Conservation (phyloP, 2,329 filamentous ascomycete genomes). For the Juglanconis oblonga region DNA sequence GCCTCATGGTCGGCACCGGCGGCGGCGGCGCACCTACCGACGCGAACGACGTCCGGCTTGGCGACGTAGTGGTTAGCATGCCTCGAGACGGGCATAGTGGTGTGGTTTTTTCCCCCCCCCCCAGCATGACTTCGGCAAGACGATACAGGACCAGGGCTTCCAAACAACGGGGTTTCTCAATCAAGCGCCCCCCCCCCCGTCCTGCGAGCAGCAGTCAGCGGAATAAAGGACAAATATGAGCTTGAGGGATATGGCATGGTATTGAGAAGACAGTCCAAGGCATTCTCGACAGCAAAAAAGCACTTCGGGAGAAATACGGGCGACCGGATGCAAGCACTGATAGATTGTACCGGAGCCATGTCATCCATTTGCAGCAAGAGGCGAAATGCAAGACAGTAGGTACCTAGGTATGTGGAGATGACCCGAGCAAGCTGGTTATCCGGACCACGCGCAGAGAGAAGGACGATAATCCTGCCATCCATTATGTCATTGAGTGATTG, state of each 20-base stretch:
- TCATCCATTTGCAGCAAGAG: not conserved
- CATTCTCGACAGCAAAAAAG: not conserved
- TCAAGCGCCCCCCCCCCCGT: no score
- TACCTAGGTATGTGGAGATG: not conserved
- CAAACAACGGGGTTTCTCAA: no score
- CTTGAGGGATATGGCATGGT: not conserved
- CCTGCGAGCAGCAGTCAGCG: no score
- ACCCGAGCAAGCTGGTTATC: not conserved
- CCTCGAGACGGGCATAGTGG: slow-evolving; percentile 20
- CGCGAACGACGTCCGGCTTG: slow-evolving; percentile 34
- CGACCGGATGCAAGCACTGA: not conserved
- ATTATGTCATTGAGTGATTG: slow-evolving; percentile 36
- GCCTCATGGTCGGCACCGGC: slow-evolving; percentile 32
- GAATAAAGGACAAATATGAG: not conserved
- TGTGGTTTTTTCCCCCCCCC: no score
- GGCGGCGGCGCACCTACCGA: no score
- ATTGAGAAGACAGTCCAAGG: not conserved
- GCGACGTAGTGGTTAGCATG: slow-evolving; percentile 30
- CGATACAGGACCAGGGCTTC: no score
- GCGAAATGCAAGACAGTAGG: not conserved
- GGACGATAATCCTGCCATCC: slow-evolving; percentile 25
- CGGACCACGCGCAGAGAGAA: slow-evolving; percentile 9
- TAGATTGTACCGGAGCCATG: not conserved
- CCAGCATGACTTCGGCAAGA: slow-evolving; percentile 28
- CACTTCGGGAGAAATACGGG: not conserved